Conservation (phyloP, 495 filamentous ascomycete genomes). For the Xylaria longipes region DNA sequence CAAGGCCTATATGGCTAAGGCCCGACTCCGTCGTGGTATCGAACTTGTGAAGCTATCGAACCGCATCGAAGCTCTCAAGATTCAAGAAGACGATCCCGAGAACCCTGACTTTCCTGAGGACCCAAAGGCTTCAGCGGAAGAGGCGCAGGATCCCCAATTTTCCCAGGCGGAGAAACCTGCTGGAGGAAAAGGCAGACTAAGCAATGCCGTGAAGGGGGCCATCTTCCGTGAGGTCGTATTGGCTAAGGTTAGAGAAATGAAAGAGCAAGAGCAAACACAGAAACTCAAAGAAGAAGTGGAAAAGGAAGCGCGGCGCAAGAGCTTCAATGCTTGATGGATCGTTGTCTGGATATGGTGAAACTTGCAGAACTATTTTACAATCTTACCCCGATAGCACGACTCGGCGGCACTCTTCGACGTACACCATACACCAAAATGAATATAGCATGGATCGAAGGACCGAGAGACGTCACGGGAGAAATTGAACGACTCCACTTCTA, state of each 20-base stretch:
- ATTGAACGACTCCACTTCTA: neutral
- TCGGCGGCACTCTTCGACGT: constrained; percentile 28
- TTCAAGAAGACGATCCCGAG: constrained; percentile 89
- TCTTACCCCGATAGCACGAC: neutral
- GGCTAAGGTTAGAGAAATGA: constrained; percentile 93
- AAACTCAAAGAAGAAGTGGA: constrained; percentile 65
- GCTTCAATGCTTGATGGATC: constrained; percentile 41
- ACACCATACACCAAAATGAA: neutral
- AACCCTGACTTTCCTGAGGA: constrained; percentile 65
- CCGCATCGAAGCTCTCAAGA: constrained; percentile 95
- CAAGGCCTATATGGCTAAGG: constrained; percentile 89
- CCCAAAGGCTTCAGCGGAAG: constrained; percentile 62
- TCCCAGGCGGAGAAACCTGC: constrained; percentile 31
- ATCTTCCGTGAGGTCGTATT: constrained; percentile 98
- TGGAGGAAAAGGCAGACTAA: constrained; percentile 70
- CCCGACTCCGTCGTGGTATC: constrained; percentile 90
- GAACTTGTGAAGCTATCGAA: constrained; percentile 96
- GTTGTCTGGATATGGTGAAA: neutral
- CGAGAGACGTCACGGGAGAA: neutral
- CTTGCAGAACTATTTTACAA: constrained; percentile 6
- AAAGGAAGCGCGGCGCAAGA: constrained; percentile 52
- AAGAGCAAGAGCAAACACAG: constrained; percentile 79
- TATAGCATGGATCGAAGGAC: neutral
- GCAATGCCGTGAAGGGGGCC: constrained; percentile 79
- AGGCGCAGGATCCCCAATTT: constrained; percentile 36